Evolutionary conservation across 1,284 basidiomycete species (phyloP).

Genomic region (Omphalotus olearius): DNA sequence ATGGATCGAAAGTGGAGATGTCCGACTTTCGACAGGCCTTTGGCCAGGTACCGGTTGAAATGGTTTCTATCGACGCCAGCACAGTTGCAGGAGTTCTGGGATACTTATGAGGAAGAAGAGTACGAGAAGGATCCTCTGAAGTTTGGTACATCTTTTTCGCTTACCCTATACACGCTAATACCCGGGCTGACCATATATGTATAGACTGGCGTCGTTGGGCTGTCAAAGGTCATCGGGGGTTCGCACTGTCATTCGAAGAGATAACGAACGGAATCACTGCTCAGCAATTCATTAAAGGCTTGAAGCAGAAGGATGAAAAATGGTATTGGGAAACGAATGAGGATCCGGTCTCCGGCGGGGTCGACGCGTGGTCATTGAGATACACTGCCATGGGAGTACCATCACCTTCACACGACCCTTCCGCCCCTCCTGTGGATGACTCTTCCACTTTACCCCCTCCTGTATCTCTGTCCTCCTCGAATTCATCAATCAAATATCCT

Average conservation of each 20-base stretch:
- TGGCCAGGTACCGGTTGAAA: slow-evolving; percentile 34
- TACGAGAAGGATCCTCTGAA: slow-evolving; percentile 35
- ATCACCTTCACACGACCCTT: background rate
- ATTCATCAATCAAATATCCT: background rate
- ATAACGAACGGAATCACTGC: slow-evolving; percentile 29
- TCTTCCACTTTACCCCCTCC: background rate
- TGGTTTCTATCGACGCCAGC: slow-evolving; percentile 37
- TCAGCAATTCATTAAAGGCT: slow-evolving; percentile 26
- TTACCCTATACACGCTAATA: too few relatives aligned
- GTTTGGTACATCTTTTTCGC: slow-evolving; percentile 24
- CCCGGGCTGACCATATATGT: background rate
- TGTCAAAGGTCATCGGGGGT: slow-evolving; percentile 37
- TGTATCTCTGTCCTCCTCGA: background rate
- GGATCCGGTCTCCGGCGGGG: background rate
- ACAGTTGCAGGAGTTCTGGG: slow-evolving; percentile 33
- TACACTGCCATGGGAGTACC: background rate
- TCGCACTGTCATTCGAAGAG: slow-evolving; percentile 31
- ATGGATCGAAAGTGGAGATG: slow-evolving; percentile 32
- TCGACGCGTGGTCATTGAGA: slow-evolving; percentile 9
- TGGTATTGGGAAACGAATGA: slow-evolving; percentile 13
- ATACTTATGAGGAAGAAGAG: slow-evolving; percentile 36
- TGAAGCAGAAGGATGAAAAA: slow-evolving; percentile 15
- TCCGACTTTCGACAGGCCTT: slow-evolving; percentile 35
- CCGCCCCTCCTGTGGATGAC: background rate
- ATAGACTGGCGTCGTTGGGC: slow-evolving; percentile 35